A percentile compares a stretch with the other conserved stretches of the same genome.
Evolutionary conservation across 495 filamentous ascomycete genomes (phyloP).

Genomic region (Daldinia caldariorum): DNA sequence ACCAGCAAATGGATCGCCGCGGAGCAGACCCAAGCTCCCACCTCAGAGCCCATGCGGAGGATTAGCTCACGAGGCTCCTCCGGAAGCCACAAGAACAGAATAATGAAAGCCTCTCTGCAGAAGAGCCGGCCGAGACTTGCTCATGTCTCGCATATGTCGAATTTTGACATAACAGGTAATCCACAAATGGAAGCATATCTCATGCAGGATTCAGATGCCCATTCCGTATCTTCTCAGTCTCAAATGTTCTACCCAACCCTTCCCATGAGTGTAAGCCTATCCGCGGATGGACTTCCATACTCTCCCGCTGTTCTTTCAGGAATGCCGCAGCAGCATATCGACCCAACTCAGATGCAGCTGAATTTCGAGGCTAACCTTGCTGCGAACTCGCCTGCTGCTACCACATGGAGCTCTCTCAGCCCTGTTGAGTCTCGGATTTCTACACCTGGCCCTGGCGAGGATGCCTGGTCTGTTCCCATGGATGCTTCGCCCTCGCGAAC

Average conservation of each 20-base stretch:
- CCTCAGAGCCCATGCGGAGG: slow-evolving; percentile 60
- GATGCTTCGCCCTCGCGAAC: slow-evolving; percentile 56
- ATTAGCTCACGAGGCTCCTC: slow-evolving; percentile 58
- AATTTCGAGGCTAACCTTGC: slow-evolving; percentile 56
- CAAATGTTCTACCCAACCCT: slow-evolving; percentile 54
- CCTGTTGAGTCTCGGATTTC: slow-evolving; percentile 59
- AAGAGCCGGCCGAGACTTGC: slow-evolving; percentile 57
- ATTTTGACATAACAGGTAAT: slow-evolving; percentile 62
- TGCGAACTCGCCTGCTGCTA: slow-evolving; percentile 54
- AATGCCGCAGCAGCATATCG: slow-evolving; percentile 54
- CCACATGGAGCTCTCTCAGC: slow-evolving; percentile 61
- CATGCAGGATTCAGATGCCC: slow-evolving; percentile 57
- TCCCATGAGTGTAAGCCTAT: slow-evolving; percentile 52
- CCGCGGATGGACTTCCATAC: slow-evolving; percentile 57
- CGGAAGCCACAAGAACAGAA: slow-evolving; percentile 59
- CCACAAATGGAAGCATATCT: slow-evolving; percentile 59
- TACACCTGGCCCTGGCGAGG: slow-evolving; percentile 58
- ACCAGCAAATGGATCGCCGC: slow-evolving; percentile 56
- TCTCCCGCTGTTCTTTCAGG: slow-evolving; percentile 49
- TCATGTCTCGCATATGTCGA: slow-evolving; percentile 57
- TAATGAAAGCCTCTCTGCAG: slow-evolving; percentile 55
- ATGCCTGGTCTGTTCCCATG: slow-evolving; percentile 57
- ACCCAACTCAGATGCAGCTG: slow-evolving; percentile 56
- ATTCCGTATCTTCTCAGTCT: slow-evolving; percentile 55
- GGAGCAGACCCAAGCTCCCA: slow-evolving; percentile 46